Evolutionary conservation across 129 eudicot species (phyloP), one percentile per base, ranked within the genome.

Genomic region (Flaveria trinervia): DNA sequence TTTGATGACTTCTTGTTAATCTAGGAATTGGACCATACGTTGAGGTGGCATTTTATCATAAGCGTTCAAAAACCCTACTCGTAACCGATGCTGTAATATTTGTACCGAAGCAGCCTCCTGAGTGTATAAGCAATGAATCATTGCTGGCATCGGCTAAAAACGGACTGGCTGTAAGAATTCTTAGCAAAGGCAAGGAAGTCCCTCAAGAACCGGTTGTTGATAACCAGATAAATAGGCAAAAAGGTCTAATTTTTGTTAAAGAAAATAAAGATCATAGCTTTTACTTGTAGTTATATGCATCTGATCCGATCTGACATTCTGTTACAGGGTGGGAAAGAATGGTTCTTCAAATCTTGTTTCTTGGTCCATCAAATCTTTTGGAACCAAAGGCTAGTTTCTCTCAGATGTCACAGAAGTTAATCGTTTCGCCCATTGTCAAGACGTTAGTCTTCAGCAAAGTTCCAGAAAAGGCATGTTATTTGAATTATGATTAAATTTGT

Each of bases 1-100:
- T 70, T 6, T 64, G 70, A 41, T 74, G 49, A 33, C 8, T 55
- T 67, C 0, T 59, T 30, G 23, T 74, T 57, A 23, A 57, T 56
- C 49, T 77, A 95, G 99, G 99, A 81, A 95, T 95, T 44, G 99
- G 97, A 56, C 99, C 99, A 12, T 95, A 95, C 60, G 99, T 95
- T 51, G 99, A 95, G 90, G 97, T 95, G 62, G 97, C 99, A 30
- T 95, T 95, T 81, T 95, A 87, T 83, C 99, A 95, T 74, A 91
- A 91, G 86, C 88, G 86, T 59, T 89, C 96, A 26, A 86, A 90
- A 76, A 87, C 99, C 0, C 83, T 95, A 48, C 87, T 95, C 61
- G 96, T 95, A 18, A 95, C 97, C 7, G 97, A 95, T 83, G 99
- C 99, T 33, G 97, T 91, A 45, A 89, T 95, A 71, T 95, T 73